phyloP scores from a whole-genome alignment of 2,329 filamentous ascomycete genomes.

The Didymella lethalis region DNA sequence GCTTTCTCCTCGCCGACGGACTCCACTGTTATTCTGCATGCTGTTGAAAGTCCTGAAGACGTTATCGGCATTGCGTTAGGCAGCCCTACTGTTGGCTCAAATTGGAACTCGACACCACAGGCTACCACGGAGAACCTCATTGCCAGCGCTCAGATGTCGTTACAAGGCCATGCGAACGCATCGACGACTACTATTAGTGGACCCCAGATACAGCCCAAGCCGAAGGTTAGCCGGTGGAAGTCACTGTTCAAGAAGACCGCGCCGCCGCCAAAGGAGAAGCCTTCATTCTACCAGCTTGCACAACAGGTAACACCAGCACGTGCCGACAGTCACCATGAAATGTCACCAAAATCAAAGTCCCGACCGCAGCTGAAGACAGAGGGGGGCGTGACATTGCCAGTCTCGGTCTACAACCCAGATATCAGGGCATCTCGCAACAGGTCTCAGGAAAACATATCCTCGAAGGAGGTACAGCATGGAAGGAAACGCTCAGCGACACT shows the following conservation, averaged over 20 bases:
- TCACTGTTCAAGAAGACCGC: slow-evolving; percentile 49
- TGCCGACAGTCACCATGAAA: slow-evolving; percentile 46
- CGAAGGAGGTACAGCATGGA: slow-evolving; percentile 28
- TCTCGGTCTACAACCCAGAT: slow-evolving; percentile 40
- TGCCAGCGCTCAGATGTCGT: slow-evolving; percentile 23
- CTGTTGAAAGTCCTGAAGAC: slow-evolving; percentile 41
- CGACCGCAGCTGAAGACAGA: slow-evolving; percentile 20
- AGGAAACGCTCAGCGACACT: slow-evolving; percentile 25
- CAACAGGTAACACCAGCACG: slow-evolving; percentile 34
- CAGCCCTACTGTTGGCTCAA: slow-evolving; percentile 46
- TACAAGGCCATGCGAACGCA: slow-evolving; percentile 9
- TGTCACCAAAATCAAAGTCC: slow-evolving; percentile 17
- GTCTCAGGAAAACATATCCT: slow-evolving; percentile 29
- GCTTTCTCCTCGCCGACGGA: slow-evolving; percentile 41
- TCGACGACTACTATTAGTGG: slow-evolving; percentile 21
- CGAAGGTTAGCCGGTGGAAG: slow-evolving; percentile 51
- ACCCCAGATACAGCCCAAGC: slow-evolving; percentile 35
- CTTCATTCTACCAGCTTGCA: slow-evolving; percentile 48
- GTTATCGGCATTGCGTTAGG: slow-evolving; percentile 52
- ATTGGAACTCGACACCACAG: slow-evolving; percentile 40
- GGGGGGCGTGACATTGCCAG: slow-evolving; percentile 35
- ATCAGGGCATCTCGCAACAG: slow-evolving; percentile 42
- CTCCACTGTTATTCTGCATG: slow-evolving; percentile 43
- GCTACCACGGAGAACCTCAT: slow-evolving; percentile 22
- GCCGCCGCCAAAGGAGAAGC: slow-evolving; percentile 34